These are phyloP conservation scores for Pyracantha coccinea DNA, from an alignment of 331 rosid genomes.

Conservation along the genomic window DNA sequence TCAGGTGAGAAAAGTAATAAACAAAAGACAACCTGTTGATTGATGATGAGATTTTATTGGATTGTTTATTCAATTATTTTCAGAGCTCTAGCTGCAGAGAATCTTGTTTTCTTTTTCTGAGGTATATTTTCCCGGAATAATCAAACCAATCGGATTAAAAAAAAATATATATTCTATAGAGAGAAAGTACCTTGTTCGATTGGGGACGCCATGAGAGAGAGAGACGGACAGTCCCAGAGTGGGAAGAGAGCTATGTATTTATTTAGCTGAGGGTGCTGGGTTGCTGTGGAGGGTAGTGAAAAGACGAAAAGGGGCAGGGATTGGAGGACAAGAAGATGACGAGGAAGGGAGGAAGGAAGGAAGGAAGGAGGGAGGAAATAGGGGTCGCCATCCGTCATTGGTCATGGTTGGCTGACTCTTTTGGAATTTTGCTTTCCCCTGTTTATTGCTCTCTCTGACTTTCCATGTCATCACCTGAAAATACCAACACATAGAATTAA, in stretches of 20 bases:
- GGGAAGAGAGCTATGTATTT: not conserved
- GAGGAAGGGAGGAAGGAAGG: slow-evolving; percentile 3
- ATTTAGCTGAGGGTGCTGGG: not conserved
- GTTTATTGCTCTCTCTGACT: not conserved
- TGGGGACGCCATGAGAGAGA: slow-evolving; percentile 19
- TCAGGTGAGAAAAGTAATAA: not conserved
- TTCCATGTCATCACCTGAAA: not conserved
- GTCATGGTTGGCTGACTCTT: not conserved
- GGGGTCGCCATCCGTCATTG: not conserved
- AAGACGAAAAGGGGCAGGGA: no score
- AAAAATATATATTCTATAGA: not conserved
- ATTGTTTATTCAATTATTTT: not conserved
- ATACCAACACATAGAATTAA: not conserved
- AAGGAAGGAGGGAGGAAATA: slow-evolving; percentile 11
- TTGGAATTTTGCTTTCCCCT: not conserved
- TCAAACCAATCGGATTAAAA: not conserved
- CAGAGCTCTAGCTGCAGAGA: not conserved
- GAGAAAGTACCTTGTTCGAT: slow-evolving; percentile 12
- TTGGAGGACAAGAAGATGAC: not conserved
- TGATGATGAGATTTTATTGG: not conserved
- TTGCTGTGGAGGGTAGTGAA: not conserved
- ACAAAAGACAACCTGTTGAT: not conserved
- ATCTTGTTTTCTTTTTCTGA: not conserved
- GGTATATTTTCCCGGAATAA: not conserved
- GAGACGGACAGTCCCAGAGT: not conserved